These are phyloP conservation scores for Gaeumannomyces sp. DNA, from an alignment of 2,329 filamentous ascomycete genomes.

Conservation along the genomic window DNA sequence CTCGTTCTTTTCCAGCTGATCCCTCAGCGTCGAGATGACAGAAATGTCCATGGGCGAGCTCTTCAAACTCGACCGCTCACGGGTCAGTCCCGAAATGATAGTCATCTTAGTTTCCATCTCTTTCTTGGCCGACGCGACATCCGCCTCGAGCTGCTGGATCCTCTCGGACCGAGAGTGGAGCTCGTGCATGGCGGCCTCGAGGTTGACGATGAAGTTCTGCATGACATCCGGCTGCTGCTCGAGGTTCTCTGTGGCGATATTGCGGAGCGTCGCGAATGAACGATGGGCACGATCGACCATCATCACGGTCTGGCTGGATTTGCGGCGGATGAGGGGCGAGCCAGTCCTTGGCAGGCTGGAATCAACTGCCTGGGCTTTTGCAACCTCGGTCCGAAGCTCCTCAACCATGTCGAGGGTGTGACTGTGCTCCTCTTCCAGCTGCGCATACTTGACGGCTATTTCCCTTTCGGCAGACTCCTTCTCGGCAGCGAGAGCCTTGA, in stretches of 20 bases:
- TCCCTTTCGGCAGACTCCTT: constrained; percentile 70
- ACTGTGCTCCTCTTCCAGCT: constrained; percentile 75
- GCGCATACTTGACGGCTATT: constrained; percentile 71
- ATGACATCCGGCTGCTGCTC: constrained; percentile 75
- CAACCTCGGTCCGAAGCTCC: constrained; percentile 80
- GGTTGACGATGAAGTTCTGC: constrained; percentile 87
- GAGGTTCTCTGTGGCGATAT: constrained; percentile 81
- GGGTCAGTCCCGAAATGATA: constrained; percentile 88
- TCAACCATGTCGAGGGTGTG: constrained; percentile 81
- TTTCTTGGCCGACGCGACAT: constrained; percentile 76
- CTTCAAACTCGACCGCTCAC: constrained; percentile 87
- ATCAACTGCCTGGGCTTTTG: constrained; percentile 63
- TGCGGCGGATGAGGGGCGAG: constrained; percentile 81
- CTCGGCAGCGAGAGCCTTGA: constrained; percentile 65
- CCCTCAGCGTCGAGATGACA: constrained; percentile 77
- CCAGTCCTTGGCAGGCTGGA: constrained; percentile 55
- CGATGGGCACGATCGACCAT: constrained; percentile 86
- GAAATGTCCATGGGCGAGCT: constrained; percentile 82
- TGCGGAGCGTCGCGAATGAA: constrained; percentile 82
- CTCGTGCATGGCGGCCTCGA: constrained; percentile 90
- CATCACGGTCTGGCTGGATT: constrained; percentile 85
- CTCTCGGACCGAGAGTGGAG: constrained; percentile 80
- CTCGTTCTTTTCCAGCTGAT: constrained; percentile 84
- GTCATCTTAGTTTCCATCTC: constrained; percentile 97
- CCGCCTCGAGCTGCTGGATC: constrained; percentile 82